Evolutionary conservation across 2,329 filamentous ascomycete genomes (phyloP).

Genomic region (Mycocentrospora acerina): DNA sequence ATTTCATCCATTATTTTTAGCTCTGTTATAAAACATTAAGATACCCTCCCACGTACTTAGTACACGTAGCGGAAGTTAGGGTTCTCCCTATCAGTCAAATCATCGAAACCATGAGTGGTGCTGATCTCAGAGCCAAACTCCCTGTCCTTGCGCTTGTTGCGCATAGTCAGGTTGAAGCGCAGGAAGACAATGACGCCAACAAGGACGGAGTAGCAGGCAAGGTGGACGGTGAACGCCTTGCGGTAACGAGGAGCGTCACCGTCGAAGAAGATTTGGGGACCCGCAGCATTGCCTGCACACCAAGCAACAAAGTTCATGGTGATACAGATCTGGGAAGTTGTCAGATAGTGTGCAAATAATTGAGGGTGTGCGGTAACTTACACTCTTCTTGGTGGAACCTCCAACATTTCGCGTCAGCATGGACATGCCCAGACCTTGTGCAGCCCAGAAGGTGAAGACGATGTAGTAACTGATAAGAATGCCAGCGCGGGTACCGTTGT

Average conservation of each 20-base stretch:
- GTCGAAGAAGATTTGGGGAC: constrained; percentile 46
- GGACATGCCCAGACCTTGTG: constrained; percentile 66
- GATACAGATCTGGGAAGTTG: constrained; percentile 46
- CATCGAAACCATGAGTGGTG: constrained; percentile 58
- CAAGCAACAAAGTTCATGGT: constrained; percentile 71
- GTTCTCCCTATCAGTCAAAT: constrained; percentile 65
- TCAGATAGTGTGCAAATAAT: too few relatives aligned
- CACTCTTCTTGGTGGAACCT: constrained; percentile 72
- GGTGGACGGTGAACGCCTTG: constrained; percentile 68
- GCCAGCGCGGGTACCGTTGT: constrained; percentile 61
- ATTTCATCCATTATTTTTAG: too few relatives aligned
- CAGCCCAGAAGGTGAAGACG: constrained; percentile 75
- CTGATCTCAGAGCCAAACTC: constrained; percentile 36
- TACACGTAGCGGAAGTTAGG: constrained; percentile 60
- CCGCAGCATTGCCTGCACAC: constrained; percentile 68
- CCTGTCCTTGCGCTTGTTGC: constrained; percentile 62
- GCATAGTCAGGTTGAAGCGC: constrained; percentile 57
- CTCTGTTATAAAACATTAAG: too few relatives aligned
- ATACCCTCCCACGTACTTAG: too few relatives aligned
- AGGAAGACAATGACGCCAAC: constrained; percentile 60
- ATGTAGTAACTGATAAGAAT: constrained; percentile 76
- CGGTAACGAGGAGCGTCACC: constrained; percentile 66
- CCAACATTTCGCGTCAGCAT: constrained; percentile 70
- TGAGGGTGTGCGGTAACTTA: constrained; percentile 23
- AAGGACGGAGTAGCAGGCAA: constrained; percentile 67